Percentiles rank a stretch among this genome's conserved stretches.
phyloP scores from a whole-genome alignment of 352 stramenopile species.

The Phytophthora pluvialis region DNA sequence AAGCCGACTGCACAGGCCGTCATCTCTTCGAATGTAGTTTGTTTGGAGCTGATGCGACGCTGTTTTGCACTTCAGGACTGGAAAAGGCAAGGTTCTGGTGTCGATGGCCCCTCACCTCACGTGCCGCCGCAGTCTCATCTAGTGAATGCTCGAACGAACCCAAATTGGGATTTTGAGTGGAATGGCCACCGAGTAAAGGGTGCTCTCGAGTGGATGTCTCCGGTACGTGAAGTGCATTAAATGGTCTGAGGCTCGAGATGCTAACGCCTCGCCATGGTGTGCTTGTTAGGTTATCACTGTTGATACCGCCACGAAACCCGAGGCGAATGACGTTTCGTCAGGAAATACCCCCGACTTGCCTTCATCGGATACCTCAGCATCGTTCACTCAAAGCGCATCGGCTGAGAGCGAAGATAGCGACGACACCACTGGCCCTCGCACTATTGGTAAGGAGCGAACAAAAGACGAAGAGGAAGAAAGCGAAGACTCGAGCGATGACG shows the following conservation, averaged over 20 bases:
- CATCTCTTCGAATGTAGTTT: neutral
- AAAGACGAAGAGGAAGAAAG: slow-evolving; percentile 29
- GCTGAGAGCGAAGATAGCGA: slow-evolving; percentile 24
- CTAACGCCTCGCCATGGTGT: slow-evolving; percentile 8
- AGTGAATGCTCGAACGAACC: slow-evolving; percentile 84
- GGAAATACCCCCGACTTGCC: neutral
- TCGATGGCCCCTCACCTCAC: slow-evolving; percentile 61
- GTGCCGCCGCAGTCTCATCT: slow-evolving; percentile 82
- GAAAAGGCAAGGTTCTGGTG: slow-evolving; percentile 54
- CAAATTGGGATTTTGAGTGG: slow-evolving; percentile 61
- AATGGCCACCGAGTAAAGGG: slow-evolving; percentile 74
- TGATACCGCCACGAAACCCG: slow-evolving; percentile 7
- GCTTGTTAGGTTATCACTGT: slow-evolving; percentile 47
- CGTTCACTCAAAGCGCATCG: slow-evolving; percentile 10
- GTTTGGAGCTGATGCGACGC: neutral
- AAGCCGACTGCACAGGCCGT: neutral
- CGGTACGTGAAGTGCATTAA: slow-evolving; percentile 35
- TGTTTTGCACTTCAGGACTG: slow-evolving; percentile 50
- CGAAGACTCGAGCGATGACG: slow-evolving; percentile 27
- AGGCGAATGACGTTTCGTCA: neutral
- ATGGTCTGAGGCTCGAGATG: neutral
- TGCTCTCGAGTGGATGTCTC: slow-evolving; percentile 68
- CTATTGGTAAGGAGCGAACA: slow-evolving; percentile 6
- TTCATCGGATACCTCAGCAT: slow-evolving; percentile 13
- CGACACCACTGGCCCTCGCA: slow-evolving; percentile 8